Evolutionary conservation across 2,329 filamentous ascomycete species (phyloP), one percentile per base, ranked within the genome.

Genomic region (Paramyrothecium roridum): DNA sequence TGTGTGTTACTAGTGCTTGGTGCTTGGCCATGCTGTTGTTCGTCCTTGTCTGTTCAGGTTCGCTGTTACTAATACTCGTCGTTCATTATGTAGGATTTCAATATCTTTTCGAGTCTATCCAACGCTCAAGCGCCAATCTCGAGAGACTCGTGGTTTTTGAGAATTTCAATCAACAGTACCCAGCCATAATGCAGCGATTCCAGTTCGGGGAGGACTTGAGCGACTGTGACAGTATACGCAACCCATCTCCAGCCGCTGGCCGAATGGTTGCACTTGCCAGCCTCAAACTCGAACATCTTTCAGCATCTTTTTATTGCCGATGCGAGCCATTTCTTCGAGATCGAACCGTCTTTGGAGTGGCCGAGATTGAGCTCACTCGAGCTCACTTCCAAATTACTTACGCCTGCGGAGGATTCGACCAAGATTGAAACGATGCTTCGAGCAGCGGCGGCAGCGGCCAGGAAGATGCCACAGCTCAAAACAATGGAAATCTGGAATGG

Each of bases 401-500:
- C 54, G 10, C 55, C 57, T 45, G 50, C 60, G 34, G 52, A 48
- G 51, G 52, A 53, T 50, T 21, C 48, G 17, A 20, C 43, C n/a
- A 47, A 54, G 16, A 63, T 67, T 45, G 56, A 53, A 51, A 33
- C 59, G 17, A 61, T 70, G 61, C 61, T 69, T 47, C 48, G 46
- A 50, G 54, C 52, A 23, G 68, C 67, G 0, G 67, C 65, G 12
- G 56, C 52, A n/a, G 64, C 60, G 8, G 61, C 58, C 11, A 50
- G 37, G 11, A 64, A 58, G 47, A 72, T 72, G 68, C 65, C 68
- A n/a, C 59, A 59, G 17, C 61, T 69, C 23, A 26, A 65, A 51
- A 66, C 57, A 34, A 63, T 71, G 64, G 66, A 71, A 50, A 60
- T 72, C 47, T 72, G 67, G 69, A 70, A 71, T 54, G 67, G 67